Evolutionary conservation across 2,329 filamentous ascomycete genomes (phyloP), one percentile per base, ranked within the genome.

Genomic region (Sclerotinia nivalis): DNA sequence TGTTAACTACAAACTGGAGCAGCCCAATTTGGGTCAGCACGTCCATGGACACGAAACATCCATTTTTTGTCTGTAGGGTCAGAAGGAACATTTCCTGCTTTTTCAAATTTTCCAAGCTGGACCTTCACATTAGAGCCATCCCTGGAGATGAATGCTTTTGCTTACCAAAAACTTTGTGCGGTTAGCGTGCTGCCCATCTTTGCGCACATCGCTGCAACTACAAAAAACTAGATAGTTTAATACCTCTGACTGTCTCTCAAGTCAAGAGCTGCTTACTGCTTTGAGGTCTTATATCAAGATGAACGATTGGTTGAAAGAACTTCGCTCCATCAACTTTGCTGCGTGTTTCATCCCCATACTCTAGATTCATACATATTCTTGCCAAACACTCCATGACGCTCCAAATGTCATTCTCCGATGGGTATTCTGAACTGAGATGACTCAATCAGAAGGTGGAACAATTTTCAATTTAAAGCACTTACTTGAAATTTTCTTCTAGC

Each of bases 261-360:
- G 9, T 8, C 5, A 13, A 47, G 28, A 34, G 20, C 7, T 31
- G 25, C 59, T 62, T 62, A 62, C 59, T 62, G 8, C 12, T 62
- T 49, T 62, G 20, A 15, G 43, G 43, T 49, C 59, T 62, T 49
- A 62, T 62, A n/a, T 62, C 59, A 10, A 62, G 59, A 49, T 62
- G 59, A 62, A 37, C 45, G 9, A 62, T 15, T 49, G 59, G 9
- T 8, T 15, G 2, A 9, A 8, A 49, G 37, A 9, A 10, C 28
- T 4, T 20, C 13, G 4, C 22, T n/a, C 5, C 15, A 13, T 18
- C 8, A 28, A 12, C 13, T 31, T 9, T 34, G 7, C 8, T 20
- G 5, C 18, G 7, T 10, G 8, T 10, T 13, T 25, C 22, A n/a
- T n/a, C 2, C 6, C 43, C 28, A 31, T 62, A 4, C 45, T 62